Evolutionary conservation across 345 rosid genomes (phyloP), one percentile per base, ranked within the genome.

Genomic region (Syzygium aromaticum): DNA sequence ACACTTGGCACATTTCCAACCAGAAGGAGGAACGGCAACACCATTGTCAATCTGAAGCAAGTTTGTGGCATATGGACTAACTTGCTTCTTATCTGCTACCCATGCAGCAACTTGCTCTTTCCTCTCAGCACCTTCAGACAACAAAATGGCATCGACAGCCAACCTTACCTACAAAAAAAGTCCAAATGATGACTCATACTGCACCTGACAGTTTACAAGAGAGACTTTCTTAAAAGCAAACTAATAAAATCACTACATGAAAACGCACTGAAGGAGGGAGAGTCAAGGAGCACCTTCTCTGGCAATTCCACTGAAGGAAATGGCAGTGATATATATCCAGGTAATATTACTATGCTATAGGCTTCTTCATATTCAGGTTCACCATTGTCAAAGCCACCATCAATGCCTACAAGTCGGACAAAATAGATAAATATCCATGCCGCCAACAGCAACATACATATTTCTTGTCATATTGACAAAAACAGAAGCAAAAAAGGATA

Each of bases 231-330:
- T 25, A 17, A 61, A 46, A 21, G 73, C 7, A 40, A 46, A 21
- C 77, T 43, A 33, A 49, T 15, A 25, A 38, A 51, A 27, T 86
- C 43, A 3, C 33, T 46, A 17, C 59, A 63, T n/a, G 84, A 38
- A 67, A 11, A 17, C 30, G 30, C 22, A 30, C 7, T 52, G 11
- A 51, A n/a, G 88, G 84, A 52, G 52, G 43, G 25, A 30, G 22
- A 86, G 21, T 53, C 84, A 46, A 73, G 59, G 80, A 85, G 86
- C 87, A 98, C 99, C 99, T 98, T 98, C 93, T 98, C 99, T 30
- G 99, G 99, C 90, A 98, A 91, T 90, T 96, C 98, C 90, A 98
- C 97, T 19, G 95, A 94, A 89, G 99, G 99, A 90, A 96, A 95
- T 23, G 96, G 93, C 84, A 96, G 95, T 51, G 96, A 90, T 49